Evolutionary conservation across 2,329 filamentous ascomycete genomes (phyloP).

Genomic region (Ophiocordyceps camponoti-rufipedis): DNA sequence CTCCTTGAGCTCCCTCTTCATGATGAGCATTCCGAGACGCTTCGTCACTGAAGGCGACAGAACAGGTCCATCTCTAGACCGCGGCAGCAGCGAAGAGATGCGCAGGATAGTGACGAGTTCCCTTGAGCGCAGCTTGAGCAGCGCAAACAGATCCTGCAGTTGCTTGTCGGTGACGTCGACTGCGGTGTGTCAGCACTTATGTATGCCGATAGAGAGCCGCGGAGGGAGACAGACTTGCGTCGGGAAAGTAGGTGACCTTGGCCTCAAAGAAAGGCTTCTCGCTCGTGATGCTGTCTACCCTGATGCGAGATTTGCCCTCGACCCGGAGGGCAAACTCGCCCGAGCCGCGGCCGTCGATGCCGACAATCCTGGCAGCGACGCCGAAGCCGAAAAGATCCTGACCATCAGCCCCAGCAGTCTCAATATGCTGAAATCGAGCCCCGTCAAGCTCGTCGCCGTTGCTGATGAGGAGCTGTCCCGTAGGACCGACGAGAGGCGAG

Average conservation of each 20-base stretch:
- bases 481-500: constrained; percentile 53
- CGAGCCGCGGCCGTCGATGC: constrained; percentile 56
- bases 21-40: constrained; percentile 73
- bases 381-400: constrained; percentile 69
- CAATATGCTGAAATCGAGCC: constrained; percentile 25
- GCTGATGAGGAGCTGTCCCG: constrained; percentile 60
- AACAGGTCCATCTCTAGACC: constrained; percentile 41
- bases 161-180: constrained; percentile 32
- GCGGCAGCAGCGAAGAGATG: constrained; percentile 66
- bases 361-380: constrained; percentile 61
- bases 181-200: constrained; percentile 3
- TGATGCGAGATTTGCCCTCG: constrained; percentile 65
- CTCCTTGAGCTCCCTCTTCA: constrained; percentile 62
- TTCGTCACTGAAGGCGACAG: constrained; percentile 74
- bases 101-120: constrained; percentile 75
- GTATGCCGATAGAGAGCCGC: background rate
- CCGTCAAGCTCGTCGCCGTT: constrained; percentile 35
- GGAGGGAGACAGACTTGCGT: constrained; percentile 35
- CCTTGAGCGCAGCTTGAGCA: constrained; percentile 67
- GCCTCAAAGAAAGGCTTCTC: constrained; percentile 79
- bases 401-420: constrained; percentile 41
- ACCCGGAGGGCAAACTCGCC: constrained; percentile 71
- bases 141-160: constrained; percentile 53
- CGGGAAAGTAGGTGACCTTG: constrained; percentile 52
- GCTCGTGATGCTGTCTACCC: constrained; percentile 44